These are phyloP conservation scores for Boletales sp. DNA, from an alignment of 768 basidiomycete genomes.

Conservation along the genomic window DNA sequence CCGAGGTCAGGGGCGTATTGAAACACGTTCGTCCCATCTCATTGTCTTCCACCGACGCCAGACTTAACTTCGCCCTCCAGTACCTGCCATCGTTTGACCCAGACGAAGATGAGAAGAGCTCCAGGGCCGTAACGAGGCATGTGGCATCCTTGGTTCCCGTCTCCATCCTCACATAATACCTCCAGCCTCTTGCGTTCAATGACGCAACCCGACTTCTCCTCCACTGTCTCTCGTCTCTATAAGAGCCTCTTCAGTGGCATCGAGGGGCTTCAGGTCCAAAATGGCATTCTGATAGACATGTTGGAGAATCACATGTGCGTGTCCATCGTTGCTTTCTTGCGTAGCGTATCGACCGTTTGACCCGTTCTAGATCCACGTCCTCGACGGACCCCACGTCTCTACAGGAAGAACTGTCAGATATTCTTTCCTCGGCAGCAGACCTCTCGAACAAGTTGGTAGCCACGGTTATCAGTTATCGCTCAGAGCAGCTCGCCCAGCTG, in stretches of 20 bases:
- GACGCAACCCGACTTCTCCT: constrained; percentile 65
- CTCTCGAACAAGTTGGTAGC: constrained; percentile 80
- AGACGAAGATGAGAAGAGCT: constrained; percentile 46
- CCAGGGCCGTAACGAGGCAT: constrained; percentile 30
- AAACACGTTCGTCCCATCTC: constrained; percentile 48
- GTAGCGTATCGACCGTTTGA: not conserved
- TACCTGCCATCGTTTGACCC: constrained; percentile 56
- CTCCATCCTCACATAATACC: constrained; percentile 1
- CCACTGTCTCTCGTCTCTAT: constrained; percentile 60
- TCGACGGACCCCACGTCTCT: constrained; percentile 42
- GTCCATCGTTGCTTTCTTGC: not conserved
- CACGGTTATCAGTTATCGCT: constrained; percentile 69
- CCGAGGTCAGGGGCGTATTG: constrained; percentile 54
- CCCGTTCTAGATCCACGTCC: constrained; percentile 34
- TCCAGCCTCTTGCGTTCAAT: constrained; percentile 58
- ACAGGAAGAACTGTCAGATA: constrained; percentile 69
- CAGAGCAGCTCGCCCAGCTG: constrained; percentile 76
- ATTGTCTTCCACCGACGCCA: not conserved
- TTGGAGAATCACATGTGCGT: constrained; percentile 46
- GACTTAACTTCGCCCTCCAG: constrained; percentile 31
- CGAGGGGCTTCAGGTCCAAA: constrained; percentile 64
- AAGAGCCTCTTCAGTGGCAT: constrained; percentile 59
- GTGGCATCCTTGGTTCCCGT: not conserved
- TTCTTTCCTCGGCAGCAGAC: constrained; percentile 77
- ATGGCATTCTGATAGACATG: constrained; percentile 52